Base-by-base conservation (phyloP, 768 basidiomycete species). In the Lentinula sp. region DNA sequence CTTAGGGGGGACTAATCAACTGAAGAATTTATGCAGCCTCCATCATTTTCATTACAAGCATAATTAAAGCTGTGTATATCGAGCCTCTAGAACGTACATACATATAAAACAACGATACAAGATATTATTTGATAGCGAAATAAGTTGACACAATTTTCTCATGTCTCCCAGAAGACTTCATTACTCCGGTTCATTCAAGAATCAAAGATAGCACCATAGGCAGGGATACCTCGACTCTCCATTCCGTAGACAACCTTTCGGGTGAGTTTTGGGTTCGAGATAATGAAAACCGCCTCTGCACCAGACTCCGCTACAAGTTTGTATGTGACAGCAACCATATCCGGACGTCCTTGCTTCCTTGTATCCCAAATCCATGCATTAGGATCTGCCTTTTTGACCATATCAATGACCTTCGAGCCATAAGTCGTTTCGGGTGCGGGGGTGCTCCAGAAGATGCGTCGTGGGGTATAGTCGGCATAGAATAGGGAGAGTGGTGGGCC, bases 401-500 rank as follows among this genome's bases (percentile, higher is more conserved):
- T 66, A 57, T 78, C 69, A 58, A 78, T 66, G 16, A 80, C 69
- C 45, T 72, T 72, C 9, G 73, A 67, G 15, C 79, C 78, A 62
- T 77, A 81, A 0, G 79, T 81, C 59, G 67, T 64, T 54, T 72
- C 69, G 7, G 77, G 74, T 61, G 75, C 69, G 0, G 75, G 77
- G 1, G 78, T 74, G 4, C 76, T 76, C 77, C 79, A 79, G 12
- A 79, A 69, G 15, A 79, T 70, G 12, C 74, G 72, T 35, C 73
- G 70, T 5, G 74, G 75, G 0, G 74, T 76, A 39, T 66, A 68
- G 43, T 74, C 68, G 12, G 73, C 73, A 57, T 74, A 74, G 36
- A 78, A 68, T 15, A 72, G 65, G 16, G 76, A 73, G 9, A 72
- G 68, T 59, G 73, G 74, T 3, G 83, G 83, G 0, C 80, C 83